These are phyloP conservation scores for Hyaloscypha hepaticicola DNA, from an alignment of 495 filamentous ascomycete species.

Conservation along the genomic window DNA sequence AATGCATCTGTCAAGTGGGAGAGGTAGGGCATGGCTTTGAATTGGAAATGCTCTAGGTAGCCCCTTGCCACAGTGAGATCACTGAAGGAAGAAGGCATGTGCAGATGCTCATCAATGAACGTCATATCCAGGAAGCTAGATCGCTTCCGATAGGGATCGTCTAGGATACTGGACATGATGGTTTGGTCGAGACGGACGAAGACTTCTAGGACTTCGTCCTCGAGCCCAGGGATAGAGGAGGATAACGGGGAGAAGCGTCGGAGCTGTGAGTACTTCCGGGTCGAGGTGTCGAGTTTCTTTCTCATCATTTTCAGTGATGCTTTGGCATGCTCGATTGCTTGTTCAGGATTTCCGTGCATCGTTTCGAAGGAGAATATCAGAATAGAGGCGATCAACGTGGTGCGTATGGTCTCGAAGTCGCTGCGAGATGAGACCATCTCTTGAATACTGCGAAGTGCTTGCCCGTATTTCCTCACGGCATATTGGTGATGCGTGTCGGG, in stretches of 20 bases:
- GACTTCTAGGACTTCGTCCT: constrained; percentile 49
- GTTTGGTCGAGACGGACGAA: constrained; percentile 42
- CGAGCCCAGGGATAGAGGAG: constrained; percentile 7
- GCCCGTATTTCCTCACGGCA: constrained; percentile 11
- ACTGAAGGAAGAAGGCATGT: constrained; percentile 9
- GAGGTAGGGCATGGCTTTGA: constrained; percentile 3
- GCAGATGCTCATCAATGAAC: not conserved
- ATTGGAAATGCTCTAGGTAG: constrained; percentile 21
- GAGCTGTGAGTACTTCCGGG: not conserved
- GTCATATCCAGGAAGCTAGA: constrained; percentile 3
- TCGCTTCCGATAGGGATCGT: not conserved
- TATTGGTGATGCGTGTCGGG: not conserved
- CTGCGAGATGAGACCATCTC: not conserved
- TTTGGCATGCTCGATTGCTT: constrained; percentile 12
- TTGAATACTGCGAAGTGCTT: constrained; percentile 12
- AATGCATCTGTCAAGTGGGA: constrained; percentile 4
- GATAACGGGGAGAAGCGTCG: not conserved
- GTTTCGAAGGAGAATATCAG: constrained; percentile 24
- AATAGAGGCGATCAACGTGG: constrained; percentile 11
- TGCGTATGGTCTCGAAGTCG: constrained; percentile 9
- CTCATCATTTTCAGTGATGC: constrained; percentile 21
- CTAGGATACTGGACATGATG: constrained; percentile 3
- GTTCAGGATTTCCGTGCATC: constrained; percentile 7
- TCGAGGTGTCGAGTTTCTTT: constrained; percentile 13
- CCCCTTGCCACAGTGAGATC: constrained; percentile 8